These are phyloP conservation scores for Vanilla planifolia DNA, from an alignment of 106 monocot species.

Conservation along the genomic window DNA sequence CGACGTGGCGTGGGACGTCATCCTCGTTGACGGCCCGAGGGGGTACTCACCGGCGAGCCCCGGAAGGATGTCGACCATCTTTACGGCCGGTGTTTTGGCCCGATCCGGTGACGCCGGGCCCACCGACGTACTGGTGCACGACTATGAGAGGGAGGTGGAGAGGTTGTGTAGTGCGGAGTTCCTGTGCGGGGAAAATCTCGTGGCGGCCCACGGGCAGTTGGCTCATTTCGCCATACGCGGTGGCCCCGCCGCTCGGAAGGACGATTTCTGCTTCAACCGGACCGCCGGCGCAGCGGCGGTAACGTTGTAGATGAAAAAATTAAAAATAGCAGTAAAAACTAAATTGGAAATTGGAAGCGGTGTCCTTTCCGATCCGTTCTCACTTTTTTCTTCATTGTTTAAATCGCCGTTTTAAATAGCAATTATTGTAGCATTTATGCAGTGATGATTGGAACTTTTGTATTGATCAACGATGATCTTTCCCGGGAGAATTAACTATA, in stretches of 20 bases:
- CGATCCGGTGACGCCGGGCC: conserved; percentile 30
- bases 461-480: no score
- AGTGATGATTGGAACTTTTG: no score
- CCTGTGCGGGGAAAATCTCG: conserved; percentile 68
- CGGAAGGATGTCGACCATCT: conserved; percentile 77
- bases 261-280: conserved; percentile 8
- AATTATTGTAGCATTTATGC: no score
- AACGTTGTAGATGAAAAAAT: no score
- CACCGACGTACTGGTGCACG: conserved; percentile 74
- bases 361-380: no score
- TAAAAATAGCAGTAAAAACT: no score
- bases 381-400: no score
- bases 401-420: no score
- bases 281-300: neutral
- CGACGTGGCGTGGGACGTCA: conserved; percentile 81
- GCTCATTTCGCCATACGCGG: conserved; percentile 53
- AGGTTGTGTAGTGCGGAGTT: conserved; percentile 62
- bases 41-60: conserved; percentile 59
- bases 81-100: conserved; percentile 78
- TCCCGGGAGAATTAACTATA: no score
- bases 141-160: conserved; percentile 73
- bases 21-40: conserved; percentile 81
- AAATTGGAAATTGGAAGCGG: no score
- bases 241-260: conserved; percentile 7
- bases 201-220: conserved; percentile 27